Base-by-base conservation (phyloP, 2,329 filamentous ascomycete species). In the Xylariaceae sp. region DNA sequence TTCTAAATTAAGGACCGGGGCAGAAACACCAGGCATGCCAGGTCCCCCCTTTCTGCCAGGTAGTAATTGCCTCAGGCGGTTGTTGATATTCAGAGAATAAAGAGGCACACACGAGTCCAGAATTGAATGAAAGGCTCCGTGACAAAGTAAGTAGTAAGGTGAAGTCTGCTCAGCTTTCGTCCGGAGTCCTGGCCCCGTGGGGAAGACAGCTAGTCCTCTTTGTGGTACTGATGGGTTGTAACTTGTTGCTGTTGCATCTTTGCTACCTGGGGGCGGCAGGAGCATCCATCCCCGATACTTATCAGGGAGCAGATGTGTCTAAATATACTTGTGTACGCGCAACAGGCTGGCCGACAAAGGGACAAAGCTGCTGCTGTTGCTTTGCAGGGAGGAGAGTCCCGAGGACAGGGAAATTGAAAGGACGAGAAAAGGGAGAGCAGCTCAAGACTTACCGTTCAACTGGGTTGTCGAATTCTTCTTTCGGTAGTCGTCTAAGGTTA, bases 401-500 rank as follows among this genome's bases (percentile, higher is more conserved):
- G 11, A 24, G 21, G 21, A 24, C 6, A 24, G 11, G 21, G 7
- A 24, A 24, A 6, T 6, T 6, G 21, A 24, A 24, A 27, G 15
- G 36, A n/a, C n/a, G n/a, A n/a, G n/a, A 33, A 39, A 5, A 23
- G 34, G 28, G 38, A 7, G 5, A 9, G 29, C 31, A 13, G 38
- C 18, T 26, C 4, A 15, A 53, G 7, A 24, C 51, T 53, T 50
- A 57, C 53, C 42, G 44, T 33, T 51, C 55, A 19, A 50, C 47
- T 31, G 50, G 48, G 36, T 55, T 43, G n/a, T 53, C 37, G 40
- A 54, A 54, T 11, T 7, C 21, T 37, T 62, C 57, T 34, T 50
- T 54, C 4, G 58, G 50, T n/a, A 60, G 57, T 23, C 55, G 47
- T 24, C 48, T 46, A n/a, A n/a, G n/a, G n/a, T n/a, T n/a, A 18